Evolutionary conservation across 2,329 filamentous ascomycete species (phyloP).

Genomic region (Teratosphaeria viscida): DNA sequence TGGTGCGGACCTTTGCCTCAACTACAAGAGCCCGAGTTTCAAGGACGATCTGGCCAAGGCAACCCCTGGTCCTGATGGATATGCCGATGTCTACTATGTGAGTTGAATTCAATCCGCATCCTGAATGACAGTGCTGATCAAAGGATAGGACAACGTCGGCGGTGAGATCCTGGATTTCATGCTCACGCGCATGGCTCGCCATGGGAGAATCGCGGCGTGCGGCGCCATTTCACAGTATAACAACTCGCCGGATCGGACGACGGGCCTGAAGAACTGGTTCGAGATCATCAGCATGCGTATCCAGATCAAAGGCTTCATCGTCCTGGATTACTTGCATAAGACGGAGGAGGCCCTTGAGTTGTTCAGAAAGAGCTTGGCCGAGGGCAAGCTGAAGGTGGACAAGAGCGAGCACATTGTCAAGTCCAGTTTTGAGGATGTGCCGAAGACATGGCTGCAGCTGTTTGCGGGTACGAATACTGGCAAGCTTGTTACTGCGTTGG

Average conservation of each 20-base stretch:
- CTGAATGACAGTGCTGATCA: conserved; percentile 50
- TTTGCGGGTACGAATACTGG: conserved; percentile 31
- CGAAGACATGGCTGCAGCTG: conserved; percentile 39
- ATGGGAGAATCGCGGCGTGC: conserved; percentile 58
- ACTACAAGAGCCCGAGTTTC: conserved; percentile 59
- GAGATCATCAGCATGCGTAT: conserved; percentile 26
- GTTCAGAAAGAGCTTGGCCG: conserved; percentile 25
- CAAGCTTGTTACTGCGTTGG: conserved; percentile 7
- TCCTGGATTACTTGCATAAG: conserved; percentile 20
- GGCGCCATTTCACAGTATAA: conserved; percentile 64
- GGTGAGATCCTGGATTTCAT: conserved; percentile 60
- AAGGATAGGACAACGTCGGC: conserved; percentile 27
- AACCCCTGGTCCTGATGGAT: conserved; percentile 28
- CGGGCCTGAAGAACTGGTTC: conserved; percentile 28
- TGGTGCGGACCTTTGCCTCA: conserved; percentile 56
- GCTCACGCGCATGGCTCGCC: conserved; percentile 50
- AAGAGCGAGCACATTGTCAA: conserved; percentile 38
- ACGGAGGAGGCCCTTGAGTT: conserved; percentile 12
- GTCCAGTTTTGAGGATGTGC: conserved; percentile 39
- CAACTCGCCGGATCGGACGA: conserved; percentile 30
- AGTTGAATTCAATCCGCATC: background rate
- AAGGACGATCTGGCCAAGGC: conserved; percentile 48
- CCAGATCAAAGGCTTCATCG: conserved; percentile 25
- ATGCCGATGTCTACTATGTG: conserved; percentile 54
- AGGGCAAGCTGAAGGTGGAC: conserved; percentile 38